Percentiles rank a stretch among this genome's conserved stretches.
phyloP scores from a whole-genome alignment of 1,284 basidiomycete genomes.

The Ustilago bromivora region DNA sequence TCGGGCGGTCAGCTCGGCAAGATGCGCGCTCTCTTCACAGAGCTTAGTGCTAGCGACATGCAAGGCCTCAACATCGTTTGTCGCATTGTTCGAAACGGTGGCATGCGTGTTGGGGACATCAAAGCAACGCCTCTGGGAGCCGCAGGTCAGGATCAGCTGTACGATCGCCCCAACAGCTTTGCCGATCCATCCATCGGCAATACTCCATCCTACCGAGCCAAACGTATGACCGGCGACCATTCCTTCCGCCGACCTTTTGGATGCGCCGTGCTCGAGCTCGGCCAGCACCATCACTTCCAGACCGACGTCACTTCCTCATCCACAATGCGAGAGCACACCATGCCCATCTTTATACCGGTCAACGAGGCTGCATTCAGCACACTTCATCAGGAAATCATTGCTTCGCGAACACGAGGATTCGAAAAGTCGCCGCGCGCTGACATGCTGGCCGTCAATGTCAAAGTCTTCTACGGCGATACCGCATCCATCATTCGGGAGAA shows the following conservation, averaged over 20 bases:
- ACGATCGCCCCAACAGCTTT: conserved; percentile 30
- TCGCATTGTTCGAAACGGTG: conserved; percentile 87
- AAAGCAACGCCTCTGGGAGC: conserved; percentile 65
- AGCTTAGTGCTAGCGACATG: conserved; percentile 86
- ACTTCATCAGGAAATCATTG: conserved; percentile 94
- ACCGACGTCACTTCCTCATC: conserved; percentile 72
- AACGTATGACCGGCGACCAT: conserved; percentile 57
- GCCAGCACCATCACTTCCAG: conserved; percentile 75
- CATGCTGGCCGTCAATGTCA: conserved; percentile 86
- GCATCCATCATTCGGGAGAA: conserved; percentile 83
- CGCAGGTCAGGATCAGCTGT: conserved; percentile 39
- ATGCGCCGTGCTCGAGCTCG: conserved; percentile 89
- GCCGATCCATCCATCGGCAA: conserved; percentile 42
- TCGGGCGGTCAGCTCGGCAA: conserved; percentile 42
- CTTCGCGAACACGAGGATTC: conserved; percentile 81
- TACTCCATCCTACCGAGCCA: conserved; percentile 43
- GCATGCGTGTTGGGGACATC: conserved; percentile 77
- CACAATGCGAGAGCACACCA: conserved; percentile 77
- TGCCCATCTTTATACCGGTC: conserved; percentile 86
- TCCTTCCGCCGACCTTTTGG: conserved; percentile 87
- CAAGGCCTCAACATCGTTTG: conserved; percentile 74
- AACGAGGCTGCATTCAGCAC: conserved; percentile 90
- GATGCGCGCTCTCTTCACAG: conserved; percentile 78
- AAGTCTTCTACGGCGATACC: conserved; percentile 86
- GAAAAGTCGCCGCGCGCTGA: conserved; percentile 89